phyloP scores from a whole-genome alignment of 345 rosid genomes.

The Raphanus sativus region DNA sequence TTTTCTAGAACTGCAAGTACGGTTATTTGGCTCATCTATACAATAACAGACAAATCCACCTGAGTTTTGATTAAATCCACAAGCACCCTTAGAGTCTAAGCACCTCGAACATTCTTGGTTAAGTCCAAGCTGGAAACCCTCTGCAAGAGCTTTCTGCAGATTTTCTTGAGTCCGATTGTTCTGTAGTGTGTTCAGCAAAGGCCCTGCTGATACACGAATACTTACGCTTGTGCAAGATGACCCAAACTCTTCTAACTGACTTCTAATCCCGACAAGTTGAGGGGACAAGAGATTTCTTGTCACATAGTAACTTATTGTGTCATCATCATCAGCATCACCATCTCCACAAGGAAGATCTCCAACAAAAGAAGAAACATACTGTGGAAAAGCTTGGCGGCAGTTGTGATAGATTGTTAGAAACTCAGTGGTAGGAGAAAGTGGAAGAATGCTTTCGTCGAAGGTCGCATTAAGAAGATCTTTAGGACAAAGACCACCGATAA shows the following conservation, averaged over 20 bases:
- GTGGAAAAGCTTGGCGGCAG: background rate
- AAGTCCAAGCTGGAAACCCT: conserved; percentile 36
- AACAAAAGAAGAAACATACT: background rate
- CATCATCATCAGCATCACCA: background rate
- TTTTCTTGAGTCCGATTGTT: accelerated
- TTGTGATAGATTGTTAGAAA: conserved; percentile 30
- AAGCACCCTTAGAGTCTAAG: conserved; percentile 22
- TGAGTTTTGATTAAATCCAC: conserved; percentile 27
- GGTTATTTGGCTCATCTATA: background rate
- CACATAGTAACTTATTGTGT: background rate
- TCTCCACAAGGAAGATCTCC: background rate
- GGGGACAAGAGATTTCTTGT: background rate
- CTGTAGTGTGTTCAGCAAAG: background rate
- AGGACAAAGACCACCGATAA: conserved; percentile 27
- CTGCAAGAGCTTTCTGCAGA: conserved; percentile 10
- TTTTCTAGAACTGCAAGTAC: background rate
- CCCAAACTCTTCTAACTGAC: background rate
- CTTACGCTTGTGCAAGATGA: conserved; percentile 5
- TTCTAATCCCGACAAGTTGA: accelerated
- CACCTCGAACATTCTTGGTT: conserved; percentile 27
- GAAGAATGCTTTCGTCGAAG: background rate
- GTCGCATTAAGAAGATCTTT: background rate
- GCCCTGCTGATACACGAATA: conserved; percentile 21
- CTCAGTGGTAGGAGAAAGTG: background rate
- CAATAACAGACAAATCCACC: conserved; percentile 34